phyloP scores from a whole-genome alignment of 345 rosid genomes.

The Camelina neglecta region DNA sequence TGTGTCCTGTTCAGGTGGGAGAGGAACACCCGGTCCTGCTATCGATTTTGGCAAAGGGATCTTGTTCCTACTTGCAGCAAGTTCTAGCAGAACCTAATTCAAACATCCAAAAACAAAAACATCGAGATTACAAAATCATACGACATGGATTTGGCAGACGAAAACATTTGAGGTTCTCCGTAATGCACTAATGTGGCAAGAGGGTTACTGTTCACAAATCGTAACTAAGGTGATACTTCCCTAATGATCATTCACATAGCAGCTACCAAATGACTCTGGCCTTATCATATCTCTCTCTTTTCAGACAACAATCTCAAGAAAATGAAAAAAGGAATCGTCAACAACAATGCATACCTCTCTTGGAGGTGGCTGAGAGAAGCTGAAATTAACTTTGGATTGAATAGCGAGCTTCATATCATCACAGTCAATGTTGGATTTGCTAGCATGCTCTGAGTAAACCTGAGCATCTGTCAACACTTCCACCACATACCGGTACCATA shows the following conservation, averaged over 20 bases:
- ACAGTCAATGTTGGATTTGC: slow-evolving; percentile 69
- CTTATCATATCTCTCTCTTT: neutral
- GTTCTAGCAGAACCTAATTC: slow-evolving; percentile 65
- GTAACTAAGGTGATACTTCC: neutral
- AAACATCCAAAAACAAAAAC: neutral
- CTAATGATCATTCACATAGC: neutral
- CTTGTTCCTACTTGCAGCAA: slow-evolving; percentile 85
- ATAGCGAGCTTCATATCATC: slow-evolving; percentile 93
- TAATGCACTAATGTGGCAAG: neutral
- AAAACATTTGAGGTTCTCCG: neutral
- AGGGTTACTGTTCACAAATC: neutral
- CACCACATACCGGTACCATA: slow-evolving; percentile 91
- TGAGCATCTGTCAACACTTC: slow-evolving; percentile 86
- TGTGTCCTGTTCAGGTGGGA: slow-evolving; percentile 87
- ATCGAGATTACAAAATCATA: neutral
- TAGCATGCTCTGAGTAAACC: slow-evolving; percentile 92
- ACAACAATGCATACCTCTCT: slow-evolving; percentile 62
- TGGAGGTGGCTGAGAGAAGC: slow-evolving; percentile 95
- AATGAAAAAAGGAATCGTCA: neutral
- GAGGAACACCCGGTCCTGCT: slow-evolving; percentile 70
- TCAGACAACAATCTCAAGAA: neutral
- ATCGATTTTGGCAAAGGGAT: slow-evolving; percentile 81
- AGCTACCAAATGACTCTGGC: neutral
- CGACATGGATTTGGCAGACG: neutral
- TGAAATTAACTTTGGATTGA: slow-evolving; percentile 86